These are phyloP conservation scores for Diaporthe eres DNA, from an alignment of 2,329 filamentous ascomycete species.

Conservation along the genomic window DNA sequence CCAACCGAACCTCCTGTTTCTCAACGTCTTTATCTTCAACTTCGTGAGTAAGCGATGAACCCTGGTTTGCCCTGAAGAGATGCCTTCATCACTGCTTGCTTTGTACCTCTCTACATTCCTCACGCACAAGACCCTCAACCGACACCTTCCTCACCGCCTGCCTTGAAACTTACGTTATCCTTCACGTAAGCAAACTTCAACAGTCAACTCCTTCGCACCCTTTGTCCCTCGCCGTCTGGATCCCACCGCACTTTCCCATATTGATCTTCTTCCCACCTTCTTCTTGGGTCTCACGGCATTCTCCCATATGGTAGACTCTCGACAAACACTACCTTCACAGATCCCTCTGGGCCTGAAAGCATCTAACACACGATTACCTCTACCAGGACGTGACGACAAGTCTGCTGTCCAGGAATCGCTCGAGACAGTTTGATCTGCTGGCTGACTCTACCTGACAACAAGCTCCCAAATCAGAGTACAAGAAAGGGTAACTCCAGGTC, in stretches of 20 bases:
- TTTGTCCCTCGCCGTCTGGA: neutral
- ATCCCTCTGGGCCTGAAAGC: neutral
- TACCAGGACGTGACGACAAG: too few relatives aligned
- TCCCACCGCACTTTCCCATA: too few relatives aligned
- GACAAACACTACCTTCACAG: neutral
- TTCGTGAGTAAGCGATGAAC: neutral
- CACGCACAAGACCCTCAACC: neutral
- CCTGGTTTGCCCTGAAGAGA: neutral
- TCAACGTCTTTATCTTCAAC: neutral
- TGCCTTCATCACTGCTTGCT: neutral
- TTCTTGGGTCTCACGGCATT: too few relatives aligned
- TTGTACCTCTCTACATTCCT: neutral
- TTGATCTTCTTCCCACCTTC: too few relatives aligned
- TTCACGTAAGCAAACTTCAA: neutral
- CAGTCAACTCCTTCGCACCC: neutral
- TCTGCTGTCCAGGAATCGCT: too few relatives aligned
- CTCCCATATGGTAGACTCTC: too few relatives aligned
- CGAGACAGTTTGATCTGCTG: too few relatives aligned
- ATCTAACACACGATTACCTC: too few relatives aligned
- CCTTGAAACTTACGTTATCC: neutral
- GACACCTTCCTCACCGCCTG: neutral
- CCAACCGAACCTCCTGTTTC: neutral
- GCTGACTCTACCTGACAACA: too few relatives aligned
- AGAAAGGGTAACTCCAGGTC: too few relatives aligned
- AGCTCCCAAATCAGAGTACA: too few relatives aligned